These are phyloP conservation scores for Stachybotrys chlorohalonatus DNA, from an alignment of 2,329 filamentous ascomycete genomes.

Conservation along the genomic window DNA sequence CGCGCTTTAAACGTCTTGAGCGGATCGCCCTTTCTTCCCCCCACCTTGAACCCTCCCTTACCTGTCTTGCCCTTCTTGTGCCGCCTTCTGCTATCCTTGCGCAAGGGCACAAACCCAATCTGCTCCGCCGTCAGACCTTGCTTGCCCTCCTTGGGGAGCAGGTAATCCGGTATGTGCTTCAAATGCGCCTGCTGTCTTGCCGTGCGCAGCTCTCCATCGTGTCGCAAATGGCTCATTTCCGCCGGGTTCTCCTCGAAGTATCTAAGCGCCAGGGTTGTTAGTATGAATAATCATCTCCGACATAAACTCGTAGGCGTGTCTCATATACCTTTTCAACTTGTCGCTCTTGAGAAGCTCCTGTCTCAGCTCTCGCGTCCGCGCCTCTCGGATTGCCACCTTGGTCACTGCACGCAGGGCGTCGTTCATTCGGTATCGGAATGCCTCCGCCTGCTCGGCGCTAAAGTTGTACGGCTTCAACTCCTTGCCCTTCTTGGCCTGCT, in stretches of 20 bases:
- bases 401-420: conserved; percentile 89
- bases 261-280: conserved; percentile 12
- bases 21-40: conserved; percentile 67
- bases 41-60: conserved; percentile 33
- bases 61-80: conserved; percentile 31
- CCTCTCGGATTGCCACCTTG: conserved; percentile 80
- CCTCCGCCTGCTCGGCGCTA: conserved; percentile 87
- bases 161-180: conserved; percentile 89
- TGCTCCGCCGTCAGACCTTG: conserved; percentile 57
- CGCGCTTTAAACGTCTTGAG: conserved; percentile 78
- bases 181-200: conserved; percentile 81
- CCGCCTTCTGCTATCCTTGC: conserved; percentile 35
- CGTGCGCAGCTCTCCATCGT: conserved; percentile 80
- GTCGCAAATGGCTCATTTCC: conserved; percentile 77
- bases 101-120: conserved; percentile 67
- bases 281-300: neutral
- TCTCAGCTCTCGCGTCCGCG: conserved; percentile 76
- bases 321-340: conserved; percentile 63
- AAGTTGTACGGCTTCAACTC: conserved; percentile 88
- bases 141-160: conserved; percentile 71
- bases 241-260: conserved; percentile 97
- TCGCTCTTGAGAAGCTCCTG: conserved; percentile 89
- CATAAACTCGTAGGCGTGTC: neutral
- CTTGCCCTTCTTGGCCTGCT: conserved; percentile 69
- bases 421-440: conserved; percentile 89